phyloP scores from a whole-genome alignment of 108 stramenopile species.

The Hondaea fermentalgiana region DNA sequence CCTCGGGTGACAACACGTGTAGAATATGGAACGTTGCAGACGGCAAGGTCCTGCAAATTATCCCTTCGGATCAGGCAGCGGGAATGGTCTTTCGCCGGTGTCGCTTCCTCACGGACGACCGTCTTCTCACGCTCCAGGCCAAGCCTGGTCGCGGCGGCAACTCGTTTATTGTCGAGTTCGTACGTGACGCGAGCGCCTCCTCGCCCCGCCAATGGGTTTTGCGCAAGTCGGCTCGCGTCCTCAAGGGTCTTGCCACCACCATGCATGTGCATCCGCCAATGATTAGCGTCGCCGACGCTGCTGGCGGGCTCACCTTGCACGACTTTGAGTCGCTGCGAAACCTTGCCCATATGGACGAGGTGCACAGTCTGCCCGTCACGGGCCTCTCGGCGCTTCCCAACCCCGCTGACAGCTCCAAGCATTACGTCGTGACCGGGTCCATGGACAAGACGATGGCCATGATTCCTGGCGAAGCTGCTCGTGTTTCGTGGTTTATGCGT shows the following conservation, averaged over 20 bases:
- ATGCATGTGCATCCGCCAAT: not conserved
- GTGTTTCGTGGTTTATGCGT: not conserved
- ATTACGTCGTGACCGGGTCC: not conserved
- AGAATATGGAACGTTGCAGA: not conserved
- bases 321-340: not conserved
- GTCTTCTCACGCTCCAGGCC: not conserved
- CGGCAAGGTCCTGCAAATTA: not conserved
- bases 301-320: not conserved
- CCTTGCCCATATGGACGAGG: not conserved
- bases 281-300: not conserved
- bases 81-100: not conserved
- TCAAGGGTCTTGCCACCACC: not conserved
- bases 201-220: not conserved
- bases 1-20: not conserved
- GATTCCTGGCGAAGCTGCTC: not conserved
- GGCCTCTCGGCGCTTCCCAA: not conserved
- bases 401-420: not conserved
- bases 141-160: not conserved
- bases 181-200: not conserved
- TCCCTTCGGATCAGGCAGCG: not conserved
- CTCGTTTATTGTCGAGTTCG: not conserved
- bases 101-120: not conserved
- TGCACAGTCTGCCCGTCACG: not conserved
- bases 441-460: conserved; percentile 17
- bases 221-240: not conserved